Evolutionary conservation across 1,139 yeast genomes (phyloP), one percentile per base, ranked within the genome.

Genomic region (Saccharomyces hybrid): DNA sequence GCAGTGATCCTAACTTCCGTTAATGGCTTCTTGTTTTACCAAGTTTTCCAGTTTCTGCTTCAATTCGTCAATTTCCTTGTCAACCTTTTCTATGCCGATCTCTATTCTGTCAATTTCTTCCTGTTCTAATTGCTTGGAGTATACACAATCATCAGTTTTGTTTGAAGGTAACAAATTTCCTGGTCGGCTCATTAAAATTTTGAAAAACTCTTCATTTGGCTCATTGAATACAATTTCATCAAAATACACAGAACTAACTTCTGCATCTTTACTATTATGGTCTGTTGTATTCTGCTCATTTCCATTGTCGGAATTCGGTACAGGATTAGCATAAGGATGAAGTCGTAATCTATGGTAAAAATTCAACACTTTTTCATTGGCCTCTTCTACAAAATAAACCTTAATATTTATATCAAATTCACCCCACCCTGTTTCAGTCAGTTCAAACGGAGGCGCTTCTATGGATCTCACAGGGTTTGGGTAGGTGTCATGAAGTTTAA

Each of bases 361-460:
- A 55, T 84, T 88, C 52, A 93, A 75, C 68, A 87, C 86, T 74
- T 93, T 95, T 69, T 95, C 99, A 62, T 85, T 85, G 16, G 95
- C 86, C 34, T 89, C 96, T 27, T 85, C 78, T 48, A 85, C 86
- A 71, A 93, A 93, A 70, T 85, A 91, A 34, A 93, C 81, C 69
- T 91, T 88, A 55, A 93, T 84, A 46, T 87, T 82, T 58, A 95
- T 87, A 67, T 93, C 99, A 72, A 93, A 93, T 70, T 93, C 99
- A 58, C 99, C 99, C 99, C 99, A 93, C 0, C 99, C 99, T 0
- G 98, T 88, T 67, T 95, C 99, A 0, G 97, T 88, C 13, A 93
- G 91, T 69, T 91, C 95, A 65, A 87, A 93, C 0, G 99, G 99
- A 2, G 97, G 97, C 34, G 78, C 71, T 60, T 93, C 99, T 6